Conservation (phyloP, 2,329 filamentous ascomycete genomes). For the Xylariaceae sp. region DNA sequence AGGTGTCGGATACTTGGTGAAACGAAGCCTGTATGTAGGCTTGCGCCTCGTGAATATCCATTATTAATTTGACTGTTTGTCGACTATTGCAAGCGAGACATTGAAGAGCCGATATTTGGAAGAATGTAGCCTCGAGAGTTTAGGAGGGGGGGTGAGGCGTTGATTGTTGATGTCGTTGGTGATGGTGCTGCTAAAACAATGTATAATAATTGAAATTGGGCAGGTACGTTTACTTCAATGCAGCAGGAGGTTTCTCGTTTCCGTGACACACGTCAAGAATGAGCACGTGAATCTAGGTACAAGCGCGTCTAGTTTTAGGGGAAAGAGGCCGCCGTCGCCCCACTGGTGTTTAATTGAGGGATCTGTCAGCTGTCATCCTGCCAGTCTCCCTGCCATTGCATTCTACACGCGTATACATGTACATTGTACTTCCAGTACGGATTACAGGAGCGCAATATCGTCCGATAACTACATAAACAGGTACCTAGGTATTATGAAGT, state of each 20-base stretch:
- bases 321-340: neutral
- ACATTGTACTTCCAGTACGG: too few species aligned
- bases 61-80: conserved; percentile 37
- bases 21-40: conserved; percentile 55
- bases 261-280: too few species aligned
- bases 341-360: neutral
- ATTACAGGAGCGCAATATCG: neutral
- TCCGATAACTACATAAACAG: neutral
- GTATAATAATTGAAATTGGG: neutral
- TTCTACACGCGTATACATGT: neutral
- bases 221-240: too few species aligned
- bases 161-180: neutral
- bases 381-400: too few species aligned
- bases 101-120: conserved; percentile 9
- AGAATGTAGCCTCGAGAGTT: neutral
- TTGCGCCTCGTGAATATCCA: conserved; percentile 68
- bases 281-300: neutral
- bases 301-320: conserved; percentile 5
- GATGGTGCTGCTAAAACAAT: neutral
- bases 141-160: neutral
- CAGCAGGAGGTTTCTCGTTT: too few species aligned
- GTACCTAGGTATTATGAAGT: too few species aligned
- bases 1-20: conserved; percentile 61
- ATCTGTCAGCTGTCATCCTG: neutral
- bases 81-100: conserved; percentile 6